These are phyloP conservation scores for Jaltomata sinuosa DNA, from an alignment of 257 asterid species.

Conservation along the genomic window DNA sequence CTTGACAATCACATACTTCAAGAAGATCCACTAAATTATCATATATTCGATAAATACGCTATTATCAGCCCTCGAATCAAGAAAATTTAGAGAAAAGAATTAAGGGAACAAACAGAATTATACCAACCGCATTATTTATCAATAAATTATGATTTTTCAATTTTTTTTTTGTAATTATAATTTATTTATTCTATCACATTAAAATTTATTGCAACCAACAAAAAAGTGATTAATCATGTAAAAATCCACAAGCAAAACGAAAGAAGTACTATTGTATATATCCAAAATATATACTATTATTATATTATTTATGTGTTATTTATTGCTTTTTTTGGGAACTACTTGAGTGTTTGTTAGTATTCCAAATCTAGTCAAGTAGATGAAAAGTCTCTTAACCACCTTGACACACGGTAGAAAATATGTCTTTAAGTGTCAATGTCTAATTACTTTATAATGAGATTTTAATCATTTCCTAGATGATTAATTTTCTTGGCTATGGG, in stretches of 20 bases:
- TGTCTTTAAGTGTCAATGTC: background rate
- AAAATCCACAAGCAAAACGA: background rate
- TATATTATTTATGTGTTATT: background rate
- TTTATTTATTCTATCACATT: too few species aligned
- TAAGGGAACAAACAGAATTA: too few species aligned
- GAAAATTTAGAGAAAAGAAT: too few species aligned
- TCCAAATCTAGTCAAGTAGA: background rate
- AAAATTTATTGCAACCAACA: too few species aligned
- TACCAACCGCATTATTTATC: too few species aligned
- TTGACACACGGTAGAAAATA: background rate
- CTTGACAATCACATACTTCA: too few species aligned
- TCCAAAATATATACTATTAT: background rate
- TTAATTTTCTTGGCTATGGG: background rate
- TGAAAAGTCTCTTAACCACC: background rate
- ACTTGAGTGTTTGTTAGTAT: background rate
- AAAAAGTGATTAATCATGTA: background rate
- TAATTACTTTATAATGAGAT: background rate
- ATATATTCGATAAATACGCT: too few species aligned
- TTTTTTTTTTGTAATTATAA: too few species aligned
- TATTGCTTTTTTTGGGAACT: background rate
- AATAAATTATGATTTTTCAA: too few species aligned
- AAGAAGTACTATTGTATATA: background rate
- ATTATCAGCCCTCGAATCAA: too few species aligned
- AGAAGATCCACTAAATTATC: too few species aligned
- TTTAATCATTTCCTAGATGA: background rate